Base-by-base conservation (phyloP, 306 rosid genomes). In the Quercus robur region DNA sequence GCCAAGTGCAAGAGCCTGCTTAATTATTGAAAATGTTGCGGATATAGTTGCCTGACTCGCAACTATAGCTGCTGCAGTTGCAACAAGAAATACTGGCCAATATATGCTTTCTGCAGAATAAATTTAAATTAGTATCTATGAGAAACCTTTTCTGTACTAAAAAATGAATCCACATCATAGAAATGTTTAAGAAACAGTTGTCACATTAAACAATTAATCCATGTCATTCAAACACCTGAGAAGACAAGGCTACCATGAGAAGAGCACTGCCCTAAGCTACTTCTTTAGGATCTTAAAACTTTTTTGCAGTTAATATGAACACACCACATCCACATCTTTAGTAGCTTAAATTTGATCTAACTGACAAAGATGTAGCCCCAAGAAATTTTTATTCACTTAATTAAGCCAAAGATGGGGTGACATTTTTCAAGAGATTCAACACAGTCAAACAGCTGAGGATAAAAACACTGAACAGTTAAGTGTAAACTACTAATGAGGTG, bases 1-100 rank as follows among this genome's bases (percentile, higher is more conserved):
- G 75, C 99, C 98, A 70, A 81, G 98, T 13, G 99, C 92, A 84
- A 88, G 92, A 79, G 99, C 99, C 85, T 95, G 98, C 93, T 95
- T 93, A 84, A 93, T 90, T 75, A 95, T 81, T 3, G 99, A 91
- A 88, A 90, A 95, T 4, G 98, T 91, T 75, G 99, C 98, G 8
- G 90, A 78, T 81, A 95, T 91, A 46, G 98, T 95, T 54, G 98
- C 97, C 81, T 95, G 99, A 80, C 97, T 95, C 15, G 99, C 99
- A 74, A 95, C 97, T 81, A 93, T 28, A 73, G 99, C 99, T 55
- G 99, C 99, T 49, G 90, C 89, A 26, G 97, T 93, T 81, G 99
- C 99, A 71, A 95, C 85, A 73, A 86, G 64, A 83, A 90, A 93
- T 77, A 93, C 98, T 1, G 99, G 98, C 99, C 98, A 93, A 70